These are phyloP conservation scores for Pachyrhizus erosus DNA, from an alignment of 306 rosid species.

Conservation along the genomic window DNA sequence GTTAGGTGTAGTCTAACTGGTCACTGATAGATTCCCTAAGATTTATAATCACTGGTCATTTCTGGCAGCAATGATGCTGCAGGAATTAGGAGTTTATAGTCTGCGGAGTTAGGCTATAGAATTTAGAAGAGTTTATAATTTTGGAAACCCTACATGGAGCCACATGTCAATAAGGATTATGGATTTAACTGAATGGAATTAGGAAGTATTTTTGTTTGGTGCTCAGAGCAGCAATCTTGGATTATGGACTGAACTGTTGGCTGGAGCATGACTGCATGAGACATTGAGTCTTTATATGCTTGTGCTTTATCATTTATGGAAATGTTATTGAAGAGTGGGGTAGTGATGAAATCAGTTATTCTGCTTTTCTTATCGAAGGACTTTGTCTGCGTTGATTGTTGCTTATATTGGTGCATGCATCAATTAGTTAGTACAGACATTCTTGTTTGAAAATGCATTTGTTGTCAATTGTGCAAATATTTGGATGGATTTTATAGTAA, in stretches of 20 bases:
- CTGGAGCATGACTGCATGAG: background rate
- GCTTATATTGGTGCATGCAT: conserved; percentile 2
- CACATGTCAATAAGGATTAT: background rate
- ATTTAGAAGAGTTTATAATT: background rate
- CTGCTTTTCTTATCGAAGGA: background rate
- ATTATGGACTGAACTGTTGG: conserved; percentile 23
- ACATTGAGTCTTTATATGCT: background rate
- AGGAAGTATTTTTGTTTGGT: conserved; percentile 1
- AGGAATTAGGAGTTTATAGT: background rate
- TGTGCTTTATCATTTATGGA: conserved; percentile 31
- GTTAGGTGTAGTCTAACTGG: background rate
- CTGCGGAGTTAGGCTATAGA: background rate
- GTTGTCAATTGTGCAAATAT: background rate
- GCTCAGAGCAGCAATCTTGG: background rate
- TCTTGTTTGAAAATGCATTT: conserved; percentile 11
- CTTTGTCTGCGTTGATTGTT: conserved; percentile 21
- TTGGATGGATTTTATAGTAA: background rate
- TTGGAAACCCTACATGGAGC: background rate
- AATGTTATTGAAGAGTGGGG: no score
- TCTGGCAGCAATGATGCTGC: background rate
- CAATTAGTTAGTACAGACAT: background rate
- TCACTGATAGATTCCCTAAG: background rate
- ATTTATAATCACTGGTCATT: conserved; percentile 11
- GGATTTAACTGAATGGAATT: conserved; percentile 1
- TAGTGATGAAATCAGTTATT: conserved; percentile 2